These are phyloP conservation scores for Melampsora americana DNA, from an alignment of 1,284 basidiomycete genomes.

Conservation along the genomic window DNA sequence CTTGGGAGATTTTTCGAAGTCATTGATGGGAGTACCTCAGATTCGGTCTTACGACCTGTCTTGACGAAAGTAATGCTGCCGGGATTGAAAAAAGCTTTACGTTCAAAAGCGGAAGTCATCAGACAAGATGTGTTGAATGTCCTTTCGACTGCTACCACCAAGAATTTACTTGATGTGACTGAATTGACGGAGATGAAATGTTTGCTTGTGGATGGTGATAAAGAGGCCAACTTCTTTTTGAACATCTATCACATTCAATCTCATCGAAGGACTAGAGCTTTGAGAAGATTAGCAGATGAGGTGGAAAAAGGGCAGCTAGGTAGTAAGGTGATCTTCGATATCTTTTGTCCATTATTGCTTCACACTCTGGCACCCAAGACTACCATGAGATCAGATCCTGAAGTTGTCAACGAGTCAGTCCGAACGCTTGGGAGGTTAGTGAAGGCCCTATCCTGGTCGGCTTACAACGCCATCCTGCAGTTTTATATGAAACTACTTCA, in stretches of 20 bases:
- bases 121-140: slow-evolving; percentile 79
- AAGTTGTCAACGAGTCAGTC: slow-evolving; percentile 87
- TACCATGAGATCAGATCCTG: slow-evolving; percentile 71
- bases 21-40: slow-evolving; percentile 17
- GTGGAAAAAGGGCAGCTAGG: slow-evolving; percentile 69
- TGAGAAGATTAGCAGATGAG: slow-evolving; percentile 78
- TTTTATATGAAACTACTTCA: slow-evolving; percentile 75
- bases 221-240: slow-evolving; percentile 94
- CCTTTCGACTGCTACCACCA: slow-evolving; percentile 69
- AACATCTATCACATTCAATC: slow-evolving; percentile 93
- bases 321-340: slow-evolving; percentile 71
- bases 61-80: slow-evolving; percentile 72
- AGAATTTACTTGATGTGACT: slow-evolving; percentile 63
- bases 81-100: slow-evolving; percentile 74
- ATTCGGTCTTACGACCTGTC: slow-evolving; percentile 43
- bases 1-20: slow-evolving; percentile 69
- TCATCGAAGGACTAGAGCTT: slow-evolving; percentile 82
- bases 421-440: slow-evolving; percentile 71
- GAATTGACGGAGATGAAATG: slow-evolving; percentile 73
- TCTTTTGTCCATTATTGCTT: slow-evolving; percentile 81
- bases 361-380: slow-evolving; percentile 70
- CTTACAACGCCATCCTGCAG: slow-evolving; percentile 76
- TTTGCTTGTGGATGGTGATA: slow-evolving; percentile 82
- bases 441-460: slow-evolving; percentile 72
- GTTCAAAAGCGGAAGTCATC: slow-evolving; percentile 81